Percentiles rank a stretch among this genome's conserved stretches.
These are phyloP conservation scores for Scenedesmus sp. DNA, from an alignment of 163 green algal genomes.

Conservation along the genomic window DNA sequence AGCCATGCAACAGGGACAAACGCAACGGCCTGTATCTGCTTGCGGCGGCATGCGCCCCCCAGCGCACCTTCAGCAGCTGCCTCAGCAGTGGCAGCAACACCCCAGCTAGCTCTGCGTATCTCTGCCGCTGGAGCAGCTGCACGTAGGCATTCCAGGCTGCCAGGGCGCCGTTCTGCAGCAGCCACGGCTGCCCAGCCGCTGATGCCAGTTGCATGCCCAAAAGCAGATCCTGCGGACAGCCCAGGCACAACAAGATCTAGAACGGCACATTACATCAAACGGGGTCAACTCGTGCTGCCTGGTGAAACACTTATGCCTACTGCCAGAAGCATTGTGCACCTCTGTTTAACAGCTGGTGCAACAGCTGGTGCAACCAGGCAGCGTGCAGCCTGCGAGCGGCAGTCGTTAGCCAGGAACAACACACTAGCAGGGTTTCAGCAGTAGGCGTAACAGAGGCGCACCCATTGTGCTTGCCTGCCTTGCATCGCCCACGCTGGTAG, in stretches of 20 bases:
- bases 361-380: too few relatives aligned
- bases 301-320: not conserved
- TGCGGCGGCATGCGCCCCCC: not conserved
- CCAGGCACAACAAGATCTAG: not conserved
- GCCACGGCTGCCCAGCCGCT: conserved; percentile 57
- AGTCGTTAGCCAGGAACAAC: too few relatives aligned
- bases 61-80: conserved; percentile 58
- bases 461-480: not conserved
- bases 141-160: conserved; percentile 70
- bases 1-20: not conserved
- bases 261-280: too few relatives aligned
- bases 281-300: not conserved
- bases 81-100: conserved; percentile 64
- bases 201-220: conserved; percentile 6
- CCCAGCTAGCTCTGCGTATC: conserved; percentile 26
- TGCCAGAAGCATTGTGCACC: not conserved
- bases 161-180: conserved; percentile 65
- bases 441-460: not conserved
- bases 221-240: conserved; percentile 3
- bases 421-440: too few relatives aligned
- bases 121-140: conserved; percentile 63
- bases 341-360: not conserved
- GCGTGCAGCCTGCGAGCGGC: too few relatives aligned
- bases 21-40: not conserved
- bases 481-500: not conserved